Evolutionary conservation across 2,329 filamentous ascomycete genomes (phyloP).

Genomic region (Hypomyces perniciosus): DNA sequence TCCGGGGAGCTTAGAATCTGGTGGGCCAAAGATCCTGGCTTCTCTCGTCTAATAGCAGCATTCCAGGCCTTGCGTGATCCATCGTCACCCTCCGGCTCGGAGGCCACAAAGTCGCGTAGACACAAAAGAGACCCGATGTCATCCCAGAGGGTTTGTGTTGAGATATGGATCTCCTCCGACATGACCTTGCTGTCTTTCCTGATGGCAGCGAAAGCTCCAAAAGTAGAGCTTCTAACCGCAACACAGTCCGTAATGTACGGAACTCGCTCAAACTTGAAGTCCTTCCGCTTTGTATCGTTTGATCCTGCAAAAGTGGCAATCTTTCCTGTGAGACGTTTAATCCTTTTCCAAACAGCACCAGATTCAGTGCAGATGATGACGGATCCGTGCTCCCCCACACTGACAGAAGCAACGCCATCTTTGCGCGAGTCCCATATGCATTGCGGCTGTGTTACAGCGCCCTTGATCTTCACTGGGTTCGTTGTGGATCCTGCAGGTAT

Average conservation of each 20-base stretch:
- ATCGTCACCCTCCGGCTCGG: slow-evolving; percentile 27
- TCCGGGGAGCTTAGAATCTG: slow-evolving; percentile 57
- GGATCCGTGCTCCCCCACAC: slow-evolving; percentile 85
- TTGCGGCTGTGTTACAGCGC: slow-evolving; percentile 69
- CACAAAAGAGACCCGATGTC: slow-evolving; percentile 66
- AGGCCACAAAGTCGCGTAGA: slow-evolving; percentile 53
- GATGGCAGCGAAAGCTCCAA: slow-evolving; percentile 83
- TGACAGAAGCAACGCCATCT: slow-evolving; percentile 74
- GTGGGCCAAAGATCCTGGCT: slow-evolving; percentile 44
- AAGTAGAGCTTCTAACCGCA: slow-evolving; percentile 79
- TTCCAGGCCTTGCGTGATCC: slow-evolving; percentile 36
- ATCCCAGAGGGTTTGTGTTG: slow-evolving; percentile 63
- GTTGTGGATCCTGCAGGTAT: slow-evolving; percentile 69
- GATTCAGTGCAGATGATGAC: slow-evolving; percentile 91
- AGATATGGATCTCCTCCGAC: slow-evolving; percentile 61
- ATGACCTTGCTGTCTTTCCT: slow-evolving; percentile 80
- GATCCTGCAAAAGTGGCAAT: slow-evolving; percentile 45
- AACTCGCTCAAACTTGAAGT: slow-evolving; percentile 92
- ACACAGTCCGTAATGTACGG: slow-evolving; percentile 81
- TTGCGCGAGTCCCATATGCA: slow-evolving; percentile 88
- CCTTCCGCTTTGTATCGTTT: slow-evolving; percentile 62
- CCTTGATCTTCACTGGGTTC: slow-evolving; percentile 84
- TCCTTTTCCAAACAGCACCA: slow-evolving; percentile 86
- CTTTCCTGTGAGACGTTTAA: slow-evolving; percentile 76
- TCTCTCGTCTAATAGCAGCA: slow-evolving; percentile 32